Percentiles rank a stretch among this genome's conserved stretches.
phyloP scores from a whole-genome alignment of 306 rosid genomes.

The Hippophae rhamnoides region DNA sequence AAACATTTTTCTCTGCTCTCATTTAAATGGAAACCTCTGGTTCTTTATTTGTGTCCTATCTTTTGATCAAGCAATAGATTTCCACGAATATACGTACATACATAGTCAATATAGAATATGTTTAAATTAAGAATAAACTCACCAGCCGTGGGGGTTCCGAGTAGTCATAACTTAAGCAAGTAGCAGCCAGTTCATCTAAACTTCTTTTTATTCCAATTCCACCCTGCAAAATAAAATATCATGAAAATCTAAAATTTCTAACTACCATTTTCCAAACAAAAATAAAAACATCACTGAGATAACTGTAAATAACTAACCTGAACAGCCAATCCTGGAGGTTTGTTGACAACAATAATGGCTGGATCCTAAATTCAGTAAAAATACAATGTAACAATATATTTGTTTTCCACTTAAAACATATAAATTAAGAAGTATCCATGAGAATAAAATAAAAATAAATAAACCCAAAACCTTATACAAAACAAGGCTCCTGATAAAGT shows the following conservation, averaged over 20 bases:
- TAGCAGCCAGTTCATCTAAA: constrained; percentile 66
- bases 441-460: background rate
- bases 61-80: too few species aligned
- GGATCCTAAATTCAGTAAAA: constrained; percentile 48
- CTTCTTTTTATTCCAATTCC: constrained; percentile 67
- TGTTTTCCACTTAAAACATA: constrained; percentile 1
- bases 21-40: background rate
- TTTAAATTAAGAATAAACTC: constrained; percentile 21
- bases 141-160: constrained; percentile 79
- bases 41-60: too few species aligned
- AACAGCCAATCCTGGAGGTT: constrained; percentile 91
- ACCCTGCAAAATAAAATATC: constrained; percentile 43
- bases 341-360: constrained; percentile 60
- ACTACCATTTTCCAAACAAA: background rate
- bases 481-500: constrained; percentile 46
- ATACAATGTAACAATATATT: background rate
- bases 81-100: background rate
- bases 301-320: constrained; percentile 42
- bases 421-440: background rate
- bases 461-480: constrained; percentile 54
- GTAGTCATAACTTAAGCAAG: constrained; percentile 58
- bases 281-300: background rate
- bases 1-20: background rate
- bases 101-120: background rate
- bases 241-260: constrained; percentile 1